Evolutionary conservation across 179 eudicot species (phyloP).

Genomic region (Vitellaria paradoxa): DNA sequence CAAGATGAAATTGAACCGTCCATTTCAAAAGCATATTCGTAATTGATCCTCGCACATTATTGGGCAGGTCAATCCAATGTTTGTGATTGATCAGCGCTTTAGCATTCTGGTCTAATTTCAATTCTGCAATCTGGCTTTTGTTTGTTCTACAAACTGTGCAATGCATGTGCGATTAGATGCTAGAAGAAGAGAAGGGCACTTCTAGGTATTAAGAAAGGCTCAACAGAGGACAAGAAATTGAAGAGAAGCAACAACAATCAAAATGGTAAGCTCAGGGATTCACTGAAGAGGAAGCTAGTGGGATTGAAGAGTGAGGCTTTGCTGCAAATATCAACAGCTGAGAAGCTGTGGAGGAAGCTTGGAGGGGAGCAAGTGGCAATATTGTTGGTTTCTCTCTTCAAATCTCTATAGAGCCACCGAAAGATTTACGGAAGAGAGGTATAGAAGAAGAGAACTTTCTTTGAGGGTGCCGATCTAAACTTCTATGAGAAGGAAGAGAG

Average conservation of each 20-base stretch:
- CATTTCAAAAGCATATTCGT: too few species aligned
- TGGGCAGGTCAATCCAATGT: too few species aligned
- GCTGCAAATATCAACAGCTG: constrained; percentile 70
- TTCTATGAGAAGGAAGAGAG: too few species aligned
- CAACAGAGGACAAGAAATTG: constrained; percentile 38
- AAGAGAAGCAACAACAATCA: constrained; percentile 30
- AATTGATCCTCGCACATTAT: too few species aligned
- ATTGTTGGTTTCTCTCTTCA: constrained; percentile 62
- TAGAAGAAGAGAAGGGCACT: constrained; percentile 82
- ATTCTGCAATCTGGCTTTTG: constrained; percentile 6
- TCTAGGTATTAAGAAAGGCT: constrained; percentile 43
- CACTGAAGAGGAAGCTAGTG: constrained; percentile 57
- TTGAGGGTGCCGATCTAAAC: too few species aligned
- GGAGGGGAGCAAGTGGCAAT: constrained; percentile 94
- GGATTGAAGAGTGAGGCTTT: constrained; percentile 52
- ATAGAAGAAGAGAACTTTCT: too few species aligned
- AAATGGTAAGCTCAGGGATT: constrained; percentile 22
- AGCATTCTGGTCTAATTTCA: constrained; percentile 8
- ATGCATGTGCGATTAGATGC: constrained; percentile 95
- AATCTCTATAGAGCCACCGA: too few species aligned
- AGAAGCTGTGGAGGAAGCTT: constrained; percentile 46
- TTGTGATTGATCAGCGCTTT: background rate
- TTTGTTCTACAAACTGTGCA: constrained; percentile 68
- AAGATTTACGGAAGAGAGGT: too few species aligned
- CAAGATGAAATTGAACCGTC: too few species aligned